Evolutionary conservation across 495 filamentous ascomycete species (phyloP), one percentile per base, ranked within the genome.

Genomic region (Astrothelium macrocarpum): DNA sequence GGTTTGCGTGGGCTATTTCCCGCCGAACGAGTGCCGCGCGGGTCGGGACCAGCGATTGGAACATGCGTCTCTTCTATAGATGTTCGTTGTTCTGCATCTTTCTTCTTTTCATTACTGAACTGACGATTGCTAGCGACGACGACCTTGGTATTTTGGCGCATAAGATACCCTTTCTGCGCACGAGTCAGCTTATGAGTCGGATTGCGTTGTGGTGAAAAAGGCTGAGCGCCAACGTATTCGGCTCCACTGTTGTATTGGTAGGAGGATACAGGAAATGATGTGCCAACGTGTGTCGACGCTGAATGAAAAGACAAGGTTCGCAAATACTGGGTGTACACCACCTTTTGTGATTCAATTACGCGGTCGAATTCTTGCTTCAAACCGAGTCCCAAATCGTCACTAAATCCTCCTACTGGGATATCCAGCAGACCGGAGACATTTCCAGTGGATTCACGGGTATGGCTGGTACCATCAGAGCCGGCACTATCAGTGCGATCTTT

Each of bases 291-390:
- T 16, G 49, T 29, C 29, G 49, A 28, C 16, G 49, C 20, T 56
- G 20, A 29, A 29, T 11, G 56, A 28, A 25, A 20, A 29, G 49
- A 25, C 9, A 16, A 49, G 0, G 12, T 56, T n/a, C 25, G 49
- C 49, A 56, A 29, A 56, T 26, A 56, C 9, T 56, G 23, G 42
- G 65, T 68, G 66, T 29, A 66, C 66, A 81, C 72, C 82, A 97
- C 94, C 91, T 98, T 98, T 91, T 96, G 91, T 68, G 88, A 85
- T 76, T 97, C 94, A 71, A 97, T 94, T 25, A 98, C 87, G 53
- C 92, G 82, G 68, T 97, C 91, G 76, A 98, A 97, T 70, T 97
- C 94, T 71, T 88, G 83, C 66, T 94, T 89, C 53, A 98, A 79
- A 63, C 90, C 91, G 65, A 93, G 84, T 59, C 90, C 90, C 34